Base-by-base conservation (phyloP, 495 filamentous ascomycete species). In the Jackrogersella multiformis region DNA sequence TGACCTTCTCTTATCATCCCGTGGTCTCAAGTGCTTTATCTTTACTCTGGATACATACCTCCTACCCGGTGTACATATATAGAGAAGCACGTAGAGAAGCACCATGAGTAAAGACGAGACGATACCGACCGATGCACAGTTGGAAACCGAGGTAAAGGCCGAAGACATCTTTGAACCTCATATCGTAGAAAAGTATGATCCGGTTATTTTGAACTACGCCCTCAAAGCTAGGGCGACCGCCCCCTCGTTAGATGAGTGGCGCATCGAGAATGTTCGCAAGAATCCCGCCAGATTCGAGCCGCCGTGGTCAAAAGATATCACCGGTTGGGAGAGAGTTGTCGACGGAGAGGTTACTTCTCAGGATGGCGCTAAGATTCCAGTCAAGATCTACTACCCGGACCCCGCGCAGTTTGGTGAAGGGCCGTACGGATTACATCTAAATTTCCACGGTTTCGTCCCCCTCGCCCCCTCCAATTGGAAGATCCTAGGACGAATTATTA, bases 401-500 rank as follows among this genome's bases (percentile, higher is more conserved):
- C 76, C 77, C 12, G 63, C 57, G 6, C 71, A 53, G 30, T 55
- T 70, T 60, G 61, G 80, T 1, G 55, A 74, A 0, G 81, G 81
- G 0, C 81, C 81, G 6, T 82, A 81, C 61, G 77, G 79, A 1
- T 75, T 81, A 0, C 81, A 85, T 51, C 53, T 85, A 12, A 82
- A 85, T 44, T 83, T 78, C 32, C 81, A 85, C 45, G 82, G 82
- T 66, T 69, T 61, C 62, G 64, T 56, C 28, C n/a, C 21, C 39
- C 24, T 16, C 34, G 34, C 34, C 26, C n/a, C n/a, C 18, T n/a
- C 36, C 15, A 12, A 28, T 35, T 28, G 2, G 13, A 64, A 1
- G 5, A 10, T 5, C n/a, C 2, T 34, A 51, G 4, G 44, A 5
- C 48, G 20, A 39, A n/a, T 1, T 1, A n/a, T n/a, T n/a, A n/a